Percentiles rank a stretch among this genome's conserved stretches.
Evolutionary conservation across 495 filamentous ascomycete species (phyloP).

Genomic region (Lophiostoma macrostomum): DNA sequence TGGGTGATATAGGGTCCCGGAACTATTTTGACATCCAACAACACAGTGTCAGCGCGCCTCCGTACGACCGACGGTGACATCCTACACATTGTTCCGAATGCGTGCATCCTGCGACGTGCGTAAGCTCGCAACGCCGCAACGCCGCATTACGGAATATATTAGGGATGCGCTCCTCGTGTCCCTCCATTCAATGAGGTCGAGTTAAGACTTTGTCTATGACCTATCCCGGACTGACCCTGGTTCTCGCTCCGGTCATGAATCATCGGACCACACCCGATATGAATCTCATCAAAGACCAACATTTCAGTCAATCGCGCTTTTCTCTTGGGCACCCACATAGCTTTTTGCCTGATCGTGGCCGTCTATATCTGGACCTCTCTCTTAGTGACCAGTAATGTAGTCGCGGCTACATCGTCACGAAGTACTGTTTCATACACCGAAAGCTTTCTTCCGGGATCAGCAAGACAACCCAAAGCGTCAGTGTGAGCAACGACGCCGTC

Average conservation of each 20-base stretch:
- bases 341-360: too few species aligned
- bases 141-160: neutral
- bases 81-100: constrained; percentile 8
- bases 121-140: neutral
- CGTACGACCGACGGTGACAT: constrained; percentile 19
- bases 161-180: neutral
- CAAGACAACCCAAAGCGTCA: too few species aligned
- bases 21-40: constrained; percentile 1
- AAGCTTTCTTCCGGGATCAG: too few species aligned
- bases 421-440: too few species aligned
- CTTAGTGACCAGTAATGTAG: too few species aligned
- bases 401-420: too few species aligned
- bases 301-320: too few species aligned
- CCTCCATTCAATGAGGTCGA: neutral
- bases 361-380: too few species aligned
- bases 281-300: constrained; percentile 24
- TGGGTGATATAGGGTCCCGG: neutral
- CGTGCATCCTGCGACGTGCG: constrained; percentile 4
- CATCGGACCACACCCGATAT: constrained; percentile 10
- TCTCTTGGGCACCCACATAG: too few species aligned
- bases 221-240: neutral
- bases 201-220: constrained; percentile 1
- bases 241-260: neutral
- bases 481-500: too few species aligned
- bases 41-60: neutral